Evolutionary conservation across 2,329 filamentous ascomycete species (phyloP).

Genomic region (Bipolaris bicolor): DNA sequence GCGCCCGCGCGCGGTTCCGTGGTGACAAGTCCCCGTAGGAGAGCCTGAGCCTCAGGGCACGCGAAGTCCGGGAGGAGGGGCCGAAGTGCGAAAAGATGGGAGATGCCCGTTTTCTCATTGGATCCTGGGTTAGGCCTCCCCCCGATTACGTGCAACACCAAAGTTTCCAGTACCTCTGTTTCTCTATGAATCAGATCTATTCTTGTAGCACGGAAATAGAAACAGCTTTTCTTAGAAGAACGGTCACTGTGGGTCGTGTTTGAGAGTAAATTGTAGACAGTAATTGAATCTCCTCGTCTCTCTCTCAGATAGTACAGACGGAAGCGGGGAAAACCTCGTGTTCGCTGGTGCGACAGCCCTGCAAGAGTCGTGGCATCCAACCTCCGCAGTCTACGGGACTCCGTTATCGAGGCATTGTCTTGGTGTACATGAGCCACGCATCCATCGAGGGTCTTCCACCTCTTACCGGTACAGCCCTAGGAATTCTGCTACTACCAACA

Average conservation of each 20-base stretch:
- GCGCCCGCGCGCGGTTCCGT: conserved; percentile 31
- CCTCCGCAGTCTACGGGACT: neutral
- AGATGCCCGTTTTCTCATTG: conserved; percentile 1
- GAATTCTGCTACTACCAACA: neutral
- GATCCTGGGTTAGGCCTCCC: no score
- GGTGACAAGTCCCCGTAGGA: conserved; percentile 34
- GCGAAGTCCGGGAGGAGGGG: conserved; percentile 35
- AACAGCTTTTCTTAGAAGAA: conserved; percentile 22
- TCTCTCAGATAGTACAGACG: neutral
- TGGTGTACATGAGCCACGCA: no score
- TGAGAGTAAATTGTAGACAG: neutral
- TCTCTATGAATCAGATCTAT: conserved; percentile 20
- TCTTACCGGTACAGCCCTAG: no score
- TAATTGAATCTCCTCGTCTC: neutral
- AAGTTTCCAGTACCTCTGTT: conserved; percentile 4
- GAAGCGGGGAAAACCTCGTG: neutral
- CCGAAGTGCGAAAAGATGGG: conserved; percentile 27
- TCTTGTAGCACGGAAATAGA: conserved; percentile 20
- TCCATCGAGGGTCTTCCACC: neutral
- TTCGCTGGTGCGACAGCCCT: no score
- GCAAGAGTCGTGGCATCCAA: no score
- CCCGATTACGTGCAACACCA: conserved; percentile 22
- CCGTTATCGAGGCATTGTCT: neutral
- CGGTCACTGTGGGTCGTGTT: neutral
- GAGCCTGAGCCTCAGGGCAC: conserved; percentile 34